Base-by-base conservation (phyloP, 306 rosid genomes). In the Phaseolus lunatus region DNA sequence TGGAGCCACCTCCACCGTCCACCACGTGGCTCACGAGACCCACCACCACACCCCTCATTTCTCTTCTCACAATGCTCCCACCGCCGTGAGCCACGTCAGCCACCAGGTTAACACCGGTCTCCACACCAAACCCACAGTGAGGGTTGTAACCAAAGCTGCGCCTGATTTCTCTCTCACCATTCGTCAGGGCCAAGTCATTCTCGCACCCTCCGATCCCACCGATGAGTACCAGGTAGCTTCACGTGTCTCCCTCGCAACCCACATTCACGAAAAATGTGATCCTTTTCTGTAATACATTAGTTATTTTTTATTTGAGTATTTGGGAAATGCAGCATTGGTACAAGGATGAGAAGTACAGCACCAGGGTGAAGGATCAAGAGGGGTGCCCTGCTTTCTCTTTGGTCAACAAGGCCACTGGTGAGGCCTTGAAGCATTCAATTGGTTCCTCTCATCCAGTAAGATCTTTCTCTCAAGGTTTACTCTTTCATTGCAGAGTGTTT, bases 341-440 rank as follows among this genome's bases (percentile, higher is more conserved):
- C 81, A 93, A 88, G 84, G 96, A 93, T 84, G 94, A 88, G 87
- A 89, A 85, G 85, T 93, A 80, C 88, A 89, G 96, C 72, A 93
- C 98, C 2, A 84, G 82, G 69, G 94, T 91, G 78, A 93, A 93
- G 87, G 98, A 93, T 68, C 68, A 61, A 81, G 98, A 88, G 56
- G 91, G 98, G 3, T 85, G 20, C 69, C 98, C 96, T 20, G 83
- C 90, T 62, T 93, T 93, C 81, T 78, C 98, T 79, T 83, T 93
- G 70, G 85, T 91, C 58, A 93, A 93, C 88, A 86, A 88, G 78
- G 93, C 84, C 72, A 89, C 96, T 27, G 90, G 94, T 65, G 90
- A 80, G 81, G 98, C 96, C 47, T 53, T 93, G 29, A 93, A 91
- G 89, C 98, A 93, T 47, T 91, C 96, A 78, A 26, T 73, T 7